Evolutionary conservation across 2,329 filamentous ascomycete genomes (phyloP).

Genomic region (Immersiporthe knoxdaviesiana): DNA sequence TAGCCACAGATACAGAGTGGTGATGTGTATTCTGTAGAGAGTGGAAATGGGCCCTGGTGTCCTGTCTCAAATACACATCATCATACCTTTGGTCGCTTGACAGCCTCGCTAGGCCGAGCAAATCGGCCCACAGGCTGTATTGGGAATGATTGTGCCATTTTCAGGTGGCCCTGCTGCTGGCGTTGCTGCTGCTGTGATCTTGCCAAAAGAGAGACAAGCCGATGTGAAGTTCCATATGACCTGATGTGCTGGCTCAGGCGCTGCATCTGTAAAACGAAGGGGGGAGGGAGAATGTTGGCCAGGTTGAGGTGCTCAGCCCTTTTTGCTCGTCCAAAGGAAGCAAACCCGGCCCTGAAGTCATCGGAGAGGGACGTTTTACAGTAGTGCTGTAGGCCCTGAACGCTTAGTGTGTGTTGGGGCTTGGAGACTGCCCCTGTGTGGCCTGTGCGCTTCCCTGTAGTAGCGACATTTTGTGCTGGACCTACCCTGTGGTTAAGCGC

Average conservation of each 20-base stretch:
- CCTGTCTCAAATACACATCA: slow-evolving; percentile 24
- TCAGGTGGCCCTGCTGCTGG: slow-evolving; percentile 7
- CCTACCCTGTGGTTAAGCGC: neutral
- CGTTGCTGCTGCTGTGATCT: neutral
- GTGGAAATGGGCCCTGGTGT: neutral
- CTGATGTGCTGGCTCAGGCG: neutral
- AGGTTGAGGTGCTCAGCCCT: neutral
- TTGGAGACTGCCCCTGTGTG: too few species aligned
- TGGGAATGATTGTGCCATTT: slow-evolving; percentile 50
- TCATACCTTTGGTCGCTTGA: slow-evolving; percentile 75
- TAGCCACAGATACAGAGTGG: neutral
- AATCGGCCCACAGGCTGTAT: slow-evolving; percentile 75
- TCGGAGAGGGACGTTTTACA: too few species aligned
- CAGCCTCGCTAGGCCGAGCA: slow-evolving; percentile 66
- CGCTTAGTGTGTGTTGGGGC: too few species aligned
- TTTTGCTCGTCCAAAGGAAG: neutral
- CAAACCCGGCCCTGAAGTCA: neutral
- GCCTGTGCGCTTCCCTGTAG: neutral
- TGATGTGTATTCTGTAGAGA: neutral
- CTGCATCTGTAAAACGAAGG: slow-evolving; percentile 5
- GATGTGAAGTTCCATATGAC: slow-evolving; percentile 1
- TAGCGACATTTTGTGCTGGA: neutral
- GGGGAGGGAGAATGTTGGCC: neutral
- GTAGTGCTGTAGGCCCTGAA: too few species aligned
- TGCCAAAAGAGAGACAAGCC: neutral